Evolutionary conservation across 2,329 filamentous ascomycete genomes (phyloP).

Genomic region (Ophiostoma ips): DNA sequence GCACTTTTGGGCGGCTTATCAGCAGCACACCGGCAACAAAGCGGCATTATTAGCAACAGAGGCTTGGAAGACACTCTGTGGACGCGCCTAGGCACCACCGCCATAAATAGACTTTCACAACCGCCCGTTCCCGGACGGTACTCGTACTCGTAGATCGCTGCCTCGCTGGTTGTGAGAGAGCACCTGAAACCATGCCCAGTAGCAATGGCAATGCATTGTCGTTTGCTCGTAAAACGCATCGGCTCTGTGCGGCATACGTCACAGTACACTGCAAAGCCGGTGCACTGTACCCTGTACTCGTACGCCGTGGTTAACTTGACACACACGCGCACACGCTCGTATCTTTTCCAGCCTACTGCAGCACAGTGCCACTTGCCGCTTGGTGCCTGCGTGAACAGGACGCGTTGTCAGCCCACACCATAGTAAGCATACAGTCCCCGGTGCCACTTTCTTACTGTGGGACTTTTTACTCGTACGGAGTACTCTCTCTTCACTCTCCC

Average conservation of each 20-base stretch:
- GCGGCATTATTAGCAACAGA: too few species aligned
- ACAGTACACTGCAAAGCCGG: too few species aligned
- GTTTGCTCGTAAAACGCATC: not conserved
- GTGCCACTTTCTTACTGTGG: constrained; percentile 7
- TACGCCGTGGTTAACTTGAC: too few species aligned
- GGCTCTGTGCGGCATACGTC: too few species aligned
- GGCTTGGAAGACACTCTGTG: too few species aligned
- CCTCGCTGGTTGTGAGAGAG: not conserved
- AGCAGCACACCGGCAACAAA: too few species aligned
- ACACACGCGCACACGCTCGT: too few species aligned
- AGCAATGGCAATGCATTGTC: too few species aligned
- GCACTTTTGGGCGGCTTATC: too few species aligned
- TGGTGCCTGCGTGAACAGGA: not conserved
- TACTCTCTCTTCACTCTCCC: not conserved
- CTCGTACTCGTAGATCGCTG: too few species aligned
- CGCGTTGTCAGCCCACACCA: constrained; percentile 5
- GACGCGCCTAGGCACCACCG: too few species aligned
- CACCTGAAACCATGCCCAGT: not conserved
- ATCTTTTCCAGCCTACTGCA: not conserved
- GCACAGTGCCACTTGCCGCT: constrained; percentile 3
- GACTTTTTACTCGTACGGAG: constrained; percentile 4
- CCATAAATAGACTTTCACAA: not conserved
- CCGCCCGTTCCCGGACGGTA: not conserved
- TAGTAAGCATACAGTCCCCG: constrained; percentile 6
- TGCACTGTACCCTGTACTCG: too few species aligned